These are phyloP conservation scores for Staphylotrichum longicolle DNA, from an alignment of 495 filamentous ascomycete species.

Conservation along the genomic window DNA sequence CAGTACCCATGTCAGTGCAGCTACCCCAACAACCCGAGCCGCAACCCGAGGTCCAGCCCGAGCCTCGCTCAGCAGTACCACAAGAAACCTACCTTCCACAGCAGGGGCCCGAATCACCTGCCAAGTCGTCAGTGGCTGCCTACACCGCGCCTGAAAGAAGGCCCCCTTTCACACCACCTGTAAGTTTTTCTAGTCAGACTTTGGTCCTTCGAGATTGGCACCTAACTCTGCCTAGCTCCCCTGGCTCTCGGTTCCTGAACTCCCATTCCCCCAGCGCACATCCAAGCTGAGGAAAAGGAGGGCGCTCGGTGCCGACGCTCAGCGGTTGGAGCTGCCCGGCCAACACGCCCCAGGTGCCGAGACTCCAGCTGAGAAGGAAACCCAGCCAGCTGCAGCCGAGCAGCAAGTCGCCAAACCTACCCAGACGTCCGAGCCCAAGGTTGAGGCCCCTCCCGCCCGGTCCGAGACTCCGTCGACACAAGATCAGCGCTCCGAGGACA, in stretches of 20 bases:
- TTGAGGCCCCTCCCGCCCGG: conserved; percentile 34
- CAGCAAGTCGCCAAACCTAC: conserved; percentile 33
- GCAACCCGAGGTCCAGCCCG: conserved; percentile 10
- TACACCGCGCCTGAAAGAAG: conserved; percentile 11
- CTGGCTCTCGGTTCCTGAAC: conserved; percentile 73
- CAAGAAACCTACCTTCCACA: conserved; percentile 4
- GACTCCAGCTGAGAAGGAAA: background rate
- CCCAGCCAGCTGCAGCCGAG: conserved; percentile 18
- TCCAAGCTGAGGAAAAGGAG: conserved; percentile 39
- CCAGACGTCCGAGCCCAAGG: conserved; percentile 23
- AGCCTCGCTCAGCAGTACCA: conserved; percentile 14
- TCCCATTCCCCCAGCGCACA: conserved; percentile 59
- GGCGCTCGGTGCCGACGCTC: conserved; percentile 33
- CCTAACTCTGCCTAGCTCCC: conserved; percentile 55
- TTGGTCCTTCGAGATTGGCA: background rate
- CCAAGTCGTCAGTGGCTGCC: conserved; percentile 12
- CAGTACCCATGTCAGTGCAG: background rate
- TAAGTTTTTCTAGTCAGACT: conserved; percentile 43
- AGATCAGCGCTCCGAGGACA: conserved; percentile 61
- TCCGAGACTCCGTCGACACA: conserved; percentile 68
- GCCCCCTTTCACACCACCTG: conserved; percentile 59
- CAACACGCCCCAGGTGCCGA: conserved; percentile 29
- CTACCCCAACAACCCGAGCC: conserved; percentile 2
- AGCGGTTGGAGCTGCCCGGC: conserved; percentile 35
- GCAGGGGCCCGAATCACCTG: conserved; percentile 1